These are phyloP conservation scores for Roridomyces roridus DNA, from an alignment of 768 basidiomycete genomes.

Conservation along the genomic window DNA sequence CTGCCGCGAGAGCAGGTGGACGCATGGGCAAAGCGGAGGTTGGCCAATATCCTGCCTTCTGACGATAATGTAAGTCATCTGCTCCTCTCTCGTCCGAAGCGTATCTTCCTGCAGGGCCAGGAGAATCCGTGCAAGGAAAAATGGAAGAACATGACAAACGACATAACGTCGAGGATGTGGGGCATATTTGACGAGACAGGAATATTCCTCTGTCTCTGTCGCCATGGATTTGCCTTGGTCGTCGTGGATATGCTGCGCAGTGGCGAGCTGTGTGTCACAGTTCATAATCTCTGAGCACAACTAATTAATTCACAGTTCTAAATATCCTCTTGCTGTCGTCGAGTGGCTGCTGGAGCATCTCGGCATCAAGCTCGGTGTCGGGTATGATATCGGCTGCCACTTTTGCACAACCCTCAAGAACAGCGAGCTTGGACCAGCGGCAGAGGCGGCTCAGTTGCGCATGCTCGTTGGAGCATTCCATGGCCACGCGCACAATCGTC, in stretches of 20 bases:
- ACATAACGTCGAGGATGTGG: slow-evolving; percentile 37
- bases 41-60: background rate
- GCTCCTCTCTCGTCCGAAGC: background rate
- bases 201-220: slow-evolving; percentile 42
- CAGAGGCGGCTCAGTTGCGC: background rate
- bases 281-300: background rate
- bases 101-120: background rate
- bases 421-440: background rate
- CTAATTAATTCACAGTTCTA: background rate
- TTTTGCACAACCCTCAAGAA: slow-evolving; percentile 16
- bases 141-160: slow-evolving; percentile 22
- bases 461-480: slow-evolving; percentile 4
- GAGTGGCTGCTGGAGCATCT: slow-evolving; percentile 6
- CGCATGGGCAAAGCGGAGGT: slow-evolving; percentile 9
- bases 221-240: slow-evolving; percentile 33
- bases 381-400: slow-evolving; percentile 26
- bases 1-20: slow-evolving; percentile 20
- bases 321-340: slow-evolving; percentile 16
- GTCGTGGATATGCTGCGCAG: slow-evolving; percentile 40
- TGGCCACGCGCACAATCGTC: slow-evolving; percentile 15
- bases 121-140: slow-evolving; percentile 21
- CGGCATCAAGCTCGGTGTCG: background rate
- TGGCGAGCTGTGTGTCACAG: slow-evolving; percentile 41
- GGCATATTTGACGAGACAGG: slow-evolving; percentile 43
- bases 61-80: background rate